Evolutionary conservation across 116 monocot species (phyloP).

Genomic region (Trichopus zeylanicus): DNA sequence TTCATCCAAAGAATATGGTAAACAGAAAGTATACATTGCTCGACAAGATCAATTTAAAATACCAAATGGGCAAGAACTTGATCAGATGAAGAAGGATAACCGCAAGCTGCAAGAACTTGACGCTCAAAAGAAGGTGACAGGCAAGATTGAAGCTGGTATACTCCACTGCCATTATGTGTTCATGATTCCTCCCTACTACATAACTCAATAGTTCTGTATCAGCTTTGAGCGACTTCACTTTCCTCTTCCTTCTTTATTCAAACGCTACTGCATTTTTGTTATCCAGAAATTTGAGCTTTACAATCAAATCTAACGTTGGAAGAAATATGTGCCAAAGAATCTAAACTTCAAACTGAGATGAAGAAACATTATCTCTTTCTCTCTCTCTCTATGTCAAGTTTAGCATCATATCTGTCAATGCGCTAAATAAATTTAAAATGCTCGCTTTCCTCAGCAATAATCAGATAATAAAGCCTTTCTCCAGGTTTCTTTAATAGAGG

Average conservation of each 20-base stretch:
- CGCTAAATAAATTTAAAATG: too few relatives aligned
- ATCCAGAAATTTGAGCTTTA: constrained; percentile 67
- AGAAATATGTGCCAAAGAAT: constrained; percentile 50
- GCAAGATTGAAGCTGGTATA: constrained; percentile 71
- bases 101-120: constrained; percentile 56
- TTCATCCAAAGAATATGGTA: constrained; percentile 98
- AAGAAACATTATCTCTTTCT: neutral
- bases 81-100: constrained; percentile 67
- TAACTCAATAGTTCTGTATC: too few relatives aligned
- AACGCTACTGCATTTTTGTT: neutral
- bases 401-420: too few relatives aligned
- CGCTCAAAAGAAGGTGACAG: constrained; percentile 35
- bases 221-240: too few relatives aligned
- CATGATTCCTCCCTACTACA: too few relatives aligned
- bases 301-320: constrained; percentile 82
- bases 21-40: constrained; percentile 87
- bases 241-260: too few relatives aligned
- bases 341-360: constrained; percentile 59
- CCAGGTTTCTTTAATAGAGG: constrained; percentile 66
- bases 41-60: constrained; percentile 73
- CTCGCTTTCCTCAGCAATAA: too few relatives aligned
- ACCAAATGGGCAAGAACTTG: constrained; percentile 71
- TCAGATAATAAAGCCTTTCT: constrained; percentile 4
- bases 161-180: neutral
- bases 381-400: neutral